These are phyloP conservation scores for Alternaria sp. DNA, from an alignment of 2,329 filamentous ascomycete genomes.

Conservation along the genomic window DNA sequence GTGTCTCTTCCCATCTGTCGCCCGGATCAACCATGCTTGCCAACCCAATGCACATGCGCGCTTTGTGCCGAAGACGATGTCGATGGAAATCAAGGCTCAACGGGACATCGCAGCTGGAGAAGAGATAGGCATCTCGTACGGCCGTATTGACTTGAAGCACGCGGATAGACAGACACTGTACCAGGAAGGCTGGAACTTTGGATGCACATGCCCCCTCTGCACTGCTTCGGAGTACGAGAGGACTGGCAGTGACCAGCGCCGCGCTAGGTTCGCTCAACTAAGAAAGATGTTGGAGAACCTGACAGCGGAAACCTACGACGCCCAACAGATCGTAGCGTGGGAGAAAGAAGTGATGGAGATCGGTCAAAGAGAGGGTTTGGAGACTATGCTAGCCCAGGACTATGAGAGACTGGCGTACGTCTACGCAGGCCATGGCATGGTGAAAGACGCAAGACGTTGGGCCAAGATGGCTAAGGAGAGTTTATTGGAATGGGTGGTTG, in stretches of 20 bases:
- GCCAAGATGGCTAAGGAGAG: conserved; percentile 30
- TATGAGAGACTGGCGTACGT: conserved; percentile 40
- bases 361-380: conserved; percentile 30
- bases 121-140: conserved; percentile 37
- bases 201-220: conserved; percentile 34
- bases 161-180: conserved; percentile 30
- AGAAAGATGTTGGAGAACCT: conserved; percentile 23
- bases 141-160: conserved; percentile 28
- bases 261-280: conserved; percentile 28
- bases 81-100: conserved; percentile 35
- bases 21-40: conserved; percentile 39
- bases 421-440: conserved; percentile 28
- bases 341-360: conserved; percentile 36
- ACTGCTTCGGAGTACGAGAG: conserved; percentile 23
- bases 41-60: conserved; percentile 34
- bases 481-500: conserved; percentile 32
- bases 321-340: conserved; percentile 33
- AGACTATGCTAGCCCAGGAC: conserved; percentile 31
- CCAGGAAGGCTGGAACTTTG: conserved; percentile 34
- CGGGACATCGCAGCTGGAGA: conserved; percentile 30
- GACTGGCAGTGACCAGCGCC: conserved; percentile 30
- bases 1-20: conserved; percentile 34
- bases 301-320: conserved; percentile 32
- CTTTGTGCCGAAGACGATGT: conserved; percentile 28
- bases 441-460: conserved; percentile 27